Conservation (phyloP, 2,329 filamentous ascomycete genomes). For the Fusarium brevicatenulatum region DNA sequence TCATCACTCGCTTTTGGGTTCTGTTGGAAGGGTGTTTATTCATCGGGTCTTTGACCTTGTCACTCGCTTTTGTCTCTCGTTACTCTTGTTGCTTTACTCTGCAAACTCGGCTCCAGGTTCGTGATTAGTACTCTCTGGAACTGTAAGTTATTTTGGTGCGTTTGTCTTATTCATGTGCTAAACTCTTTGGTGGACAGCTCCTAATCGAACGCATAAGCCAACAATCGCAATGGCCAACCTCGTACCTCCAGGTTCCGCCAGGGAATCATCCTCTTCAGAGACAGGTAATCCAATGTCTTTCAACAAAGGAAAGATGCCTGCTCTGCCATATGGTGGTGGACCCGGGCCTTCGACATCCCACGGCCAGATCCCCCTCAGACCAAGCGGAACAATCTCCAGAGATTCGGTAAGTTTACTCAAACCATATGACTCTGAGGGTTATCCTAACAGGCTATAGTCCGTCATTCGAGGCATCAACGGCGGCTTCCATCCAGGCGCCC, state of each 20-base stretch:
- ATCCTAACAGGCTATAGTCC: constrained; percentile 42
- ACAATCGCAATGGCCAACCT: constrained; percentile 14
- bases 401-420: constrained; percentile 42
- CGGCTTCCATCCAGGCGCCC: constrained; percentile 46
- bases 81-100: background rate
- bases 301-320: constrained; percentile 15
- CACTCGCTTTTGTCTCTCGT: constrained; percentile 26
- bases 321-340: background rate
- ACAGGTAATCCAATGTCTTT: background rate
- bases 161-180: background rate
- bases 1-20: constrained; percentile 30
- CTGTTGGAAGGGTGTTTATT: constrained; percentile 3
- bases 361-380: constrained; percentile 21
- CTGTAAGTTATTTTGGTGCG: background rate
- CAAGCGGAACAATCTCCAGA: constrained; percentile 36
- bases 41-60: constrained; percentile 17
- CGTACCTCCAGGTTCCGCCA: constrained; percentile 6
- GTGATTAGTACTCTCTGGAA: fast-evolving
- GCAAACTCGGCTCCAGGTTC: fast-evolving
- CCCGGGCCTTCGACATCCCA: constrained; percentile 24
- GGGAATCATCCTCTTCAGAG: constrained; percentile 34
- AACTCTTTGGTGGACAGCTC: background rate
- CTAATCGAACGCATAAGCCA: background rate
- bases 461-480: constrained; percentile 48
- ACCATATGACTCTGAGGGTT: fast-evolving